Evolutionary conservation across 257 asterid species (phyloP).

Genomic region (Nicotiana knightiana): DNA sequence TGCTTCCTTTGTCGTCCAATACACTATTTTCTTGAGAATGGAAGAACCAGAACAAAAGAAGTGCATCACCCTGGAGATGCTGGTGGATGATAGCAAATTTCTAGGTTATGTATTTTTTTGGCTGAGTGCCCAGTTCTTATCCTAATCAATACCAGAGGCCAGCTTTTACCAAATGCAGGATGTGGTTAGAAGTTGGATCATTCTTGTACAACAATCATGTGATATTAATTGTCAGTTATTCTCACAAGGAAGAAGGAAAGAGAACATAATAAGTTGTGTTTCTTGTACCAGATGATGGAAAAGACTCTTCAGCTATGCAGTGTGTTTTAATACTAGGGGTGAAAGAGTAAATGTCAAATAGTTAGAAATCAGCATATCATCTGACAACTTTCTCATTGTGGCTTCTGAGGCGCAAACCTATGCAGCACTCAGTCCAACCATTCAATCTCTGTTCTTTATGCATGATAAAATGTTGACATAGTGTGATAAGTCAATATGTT

Average conservation of each 20-base stretch:
- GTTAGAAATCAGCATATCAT: background rate
- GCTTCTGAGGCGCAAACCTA: background rate
- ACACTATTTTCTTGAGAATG: background rate
- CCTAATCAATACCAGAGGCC: background rate
- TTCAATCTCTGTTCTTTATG: background rate
- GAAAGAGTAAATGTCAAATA: background rate
- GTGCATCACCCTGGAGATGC: background rate
- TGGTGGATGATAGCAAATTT: background rate
- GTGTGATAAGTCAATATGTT: background rate
- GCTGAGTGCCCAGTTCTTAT: background rate
- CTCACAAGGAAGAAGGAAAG: background rate
- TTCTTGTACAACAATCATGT: background rate
- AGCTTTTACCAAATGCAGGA: background rate
- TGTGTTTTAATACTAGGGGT: background rate
- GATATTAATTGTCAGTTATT: background rate
- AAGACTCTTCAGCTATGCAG: background rate
- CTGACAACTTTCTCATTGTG: background rate
- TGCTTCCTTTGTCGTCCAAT: background rate
- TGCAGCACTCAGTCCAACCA: background rate
- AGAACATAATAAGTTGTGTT: background rate
- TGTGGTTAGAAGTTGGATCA: background rate
- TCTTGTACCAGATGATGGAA: background rate
- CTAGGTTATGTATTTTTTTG: background rate
- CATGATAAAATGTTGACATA: background rate
- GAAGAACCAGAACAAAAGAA: background rate